Conservation (phyloP, 2,329 filamentous ascomycete genomes). For the Neodidymelliopsis sp. region DNA sequence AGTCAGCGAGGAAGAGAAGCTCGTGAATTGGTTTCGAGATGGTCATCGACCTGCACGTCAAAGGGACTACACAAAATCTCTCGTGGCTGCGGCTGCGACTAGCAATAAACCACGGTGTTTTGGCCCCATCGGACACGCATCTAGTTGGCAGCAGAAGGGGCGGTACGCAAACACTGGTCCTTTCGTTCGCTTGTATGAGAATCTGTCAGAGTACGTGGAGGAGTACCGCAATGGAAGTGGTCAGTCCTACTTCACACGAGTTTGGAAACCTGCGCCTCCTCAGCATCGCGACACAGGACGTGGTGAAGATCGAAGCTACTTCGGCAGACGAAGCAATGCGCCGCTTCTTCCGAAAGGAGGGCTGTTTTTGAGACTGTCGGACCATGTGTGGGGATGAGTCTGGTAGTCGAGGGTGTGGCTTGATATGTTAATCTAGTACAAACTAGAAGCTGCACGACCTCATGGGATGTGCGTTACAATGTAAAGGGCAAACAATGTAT, state of each 20-base stretch:
- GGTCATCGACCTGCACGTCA: slow-evolving; percentile 37
- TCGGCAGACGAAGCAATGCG: slow-evolving; percentile 10
- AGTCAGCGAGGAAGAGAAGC: slow-evolving; percentile 44
- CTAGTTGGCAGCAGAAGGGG: neutral
- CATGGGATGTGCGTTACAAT: too few species aligned
- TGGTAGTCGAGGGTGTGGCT: too few species aligned
- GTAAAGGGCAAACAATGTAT: too few species aligned
- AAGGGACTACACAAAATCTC: slow-evolving; percentile 32
- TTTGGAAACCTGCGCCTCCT: slow-evolving; percentile 48
- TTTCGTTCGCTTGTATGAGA: slow-evolving; percentile 54
- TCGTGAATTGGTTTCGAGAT: slow-evolving; percentile 53
- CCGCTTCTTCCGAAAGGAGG: neutral
- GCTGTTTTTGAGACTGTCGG: neutral
- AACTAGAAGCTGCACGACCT: too few species aligned
- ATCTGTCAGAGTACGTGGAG: slow-evolving; percentile 52
- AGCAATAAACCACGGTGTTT: slow-evolving; percentile 16
- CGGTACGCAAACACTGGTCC: slow-evolving; percentile 42
- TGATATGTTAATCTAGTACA: too few species aligned
- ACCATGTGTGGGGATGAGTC: slow-evolving; percentile 2
- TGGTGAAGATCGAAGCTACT: slow-evolving; percentile 52
- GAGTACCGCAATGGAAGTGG: slow-evolving; percentile 29
- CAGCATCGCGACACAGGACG: slow-evolving; percentile 49
- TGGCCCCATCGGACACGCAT: slow-evolving; percentile 24
- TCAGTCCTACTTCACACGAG: slow-evolving; percentile 50
- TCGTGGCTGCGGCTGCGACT: slow-evolving; percentile 30